phyloP scores from a whole-genome alignment of 2,329 filamentous ascomycete species.

The Coniochaeta sp. region DNA sequence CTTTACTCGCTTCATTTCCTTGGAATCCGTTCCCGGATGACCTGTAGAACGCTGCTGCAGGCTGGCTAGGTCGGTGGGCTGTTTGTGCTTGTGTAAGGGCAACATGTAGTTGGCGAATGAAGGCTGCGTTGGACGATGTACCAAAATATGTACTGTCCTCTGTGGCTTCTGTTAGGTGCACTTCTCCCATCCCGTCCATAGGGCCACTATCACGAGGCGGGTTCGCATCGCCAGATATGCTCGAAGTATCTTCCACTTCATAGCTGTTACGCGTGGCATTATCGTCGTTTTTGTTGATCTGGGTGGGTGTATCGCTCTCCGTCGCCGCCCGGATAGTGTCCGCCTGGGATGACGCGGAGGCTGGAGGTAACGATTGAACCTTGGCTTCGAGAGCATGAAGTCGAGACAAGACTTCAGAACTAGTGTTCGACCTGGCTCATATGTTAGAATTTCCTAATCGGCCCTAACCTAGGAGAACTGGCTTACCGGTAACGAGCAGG shows the following conservation, averaged over 20 bases:
- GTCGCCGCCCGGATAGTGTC: not conserved
- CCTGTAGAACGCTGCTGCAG: not conserved
- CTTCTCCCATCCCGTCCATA: slow-evolving; percentile 2
- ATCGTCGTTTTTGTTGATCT: not conserved
- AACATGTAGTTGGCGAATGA: not conserved
- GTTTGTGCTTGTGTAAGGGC: not conserved
- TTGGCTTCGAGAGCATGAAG: not conserved
- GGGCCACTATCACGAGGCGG: not conserved
- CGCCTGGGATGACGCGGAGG: not conserved
- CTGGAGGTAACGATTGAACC: not conserved
- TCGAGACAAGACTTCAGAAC: not conserved
- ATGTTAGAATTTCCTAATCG: not conserved
- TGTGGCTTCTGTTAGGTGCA: not conserved
- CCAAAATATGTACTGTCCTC: slow-evolving; percentile 2
- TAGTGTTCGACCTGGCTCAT: not conserved
- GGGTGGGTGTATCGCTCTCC: not conserved
- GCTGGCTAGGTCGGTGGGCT: not conserved
- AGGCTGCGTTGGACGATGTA: slow-evolving; percentile 1
- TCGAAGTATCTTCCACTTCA: not conserved
- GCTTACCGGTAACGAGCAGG: not conserved
- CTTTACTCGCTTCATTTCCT: not conserved
- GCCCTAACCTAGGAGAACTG: not conserved
- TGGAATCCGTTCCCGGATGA: not conserved
- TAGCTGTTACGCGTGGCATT: not conserved
- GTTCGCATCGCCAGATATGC: not conserved